These are phyloP conservation scores for Martensiomyces pterosporus DNA, from an alignment of 192 early-diverging fungal species.

Conservation along the genomic window DNA sequence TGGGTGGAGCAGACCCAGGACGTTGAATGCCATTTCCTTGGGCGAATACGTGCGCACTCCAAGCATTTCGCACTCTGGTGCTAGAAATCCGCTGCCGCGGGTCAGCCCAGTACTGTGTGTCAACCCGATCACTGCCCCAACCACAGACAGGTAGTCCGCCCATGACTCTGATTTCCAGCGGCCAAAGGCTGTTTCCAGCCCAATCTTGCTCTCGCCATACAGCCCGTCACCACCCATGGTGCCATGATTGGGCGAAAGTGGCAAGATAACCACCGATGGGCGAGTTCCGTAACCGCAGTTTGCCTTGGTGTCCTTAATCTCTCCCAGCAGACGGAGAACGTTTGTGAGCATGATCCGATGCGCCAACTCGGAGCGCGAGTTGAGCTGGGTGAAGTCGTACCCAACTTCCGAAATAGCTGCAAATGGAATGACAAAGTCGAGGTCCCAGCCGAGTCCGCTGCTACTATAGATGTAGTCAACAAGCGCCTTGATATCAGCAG, in stretches of 20 bases:
- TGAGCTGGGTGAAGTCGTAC: conserved; percentile 73
- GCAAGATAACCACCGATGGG: conserved; percentile 81
- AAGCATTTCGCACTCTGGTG: conserved; percentile 60
- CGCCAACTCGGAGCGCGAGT: conserved; percentile 82
- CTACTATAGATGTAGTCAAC: conserved; percentile 75
- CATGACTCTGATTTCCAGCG: conserved; percentile 87
- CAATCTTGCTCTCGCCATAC: conserved; percentile 90
- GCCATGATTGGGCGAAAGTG: conserved; percentile 93
- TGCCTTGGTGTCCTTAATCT: conserved; percentile 80
- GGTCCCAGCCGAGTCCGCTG: conserved; percentile 73
- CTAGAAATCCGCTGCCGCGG: conserved; percentile 87
- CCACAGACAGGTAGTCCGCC: conserved; percentile 80
- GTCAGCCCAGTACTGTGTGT: conserved; percentile 94
- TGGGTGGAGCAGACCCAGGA: conserved; percentile 78
- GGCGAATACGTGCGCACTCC: conserved; percentile 53
- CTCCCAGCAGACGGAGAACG: conserved; percentile 76
- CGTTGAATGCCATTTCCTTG: background rate
- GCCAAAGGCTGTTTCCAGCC: conserved; percentile 84
- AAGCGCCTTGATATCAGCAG: conserved; percentile 70
- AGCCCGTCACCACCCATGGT: conserved; percentile 88
- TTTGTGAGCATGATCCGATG: conserved; percentile 94
- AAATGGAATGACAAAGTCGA: conserved; percentile 92
- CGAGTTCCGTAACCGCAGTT: conserved; percentile 66
- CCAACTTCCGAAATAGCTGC: conserved; percentile 86
- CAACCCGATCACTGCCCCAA: conserved; percentile 93